Evolutionary conservation across 768 basidiomycete genomes (phyloP).

Genomic region (Porpolomopsis calyptriformis): DNA sequence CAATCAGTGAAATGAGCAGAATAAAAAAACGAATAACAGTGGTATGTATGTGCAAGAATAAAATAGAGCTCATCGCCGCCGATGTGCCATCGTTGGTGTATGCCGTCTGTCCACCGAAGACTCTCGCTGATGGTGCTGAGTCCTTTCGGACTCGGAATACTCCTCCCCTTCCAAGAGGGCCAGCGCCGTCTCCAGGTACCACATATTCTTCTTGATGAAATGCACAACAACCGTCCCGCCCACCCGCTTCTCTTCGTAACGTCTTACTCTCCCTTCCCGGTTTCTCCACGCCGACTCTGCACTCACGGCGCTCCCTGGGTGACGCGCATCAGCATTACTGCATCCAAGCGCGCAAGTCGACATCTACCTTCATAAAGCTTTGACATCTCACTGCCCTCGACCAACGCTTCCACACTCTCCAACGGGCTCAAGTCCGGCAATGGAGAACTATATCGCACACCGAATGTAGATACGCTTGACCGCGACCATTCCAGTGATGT

Average conservation of each 20-base stretch:
- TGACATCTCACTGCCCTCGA: constrained; percentile 87
- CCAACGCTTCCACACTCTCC: constrained; percentile 81
- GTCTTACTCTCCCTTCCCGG: constrained; percentile 57
- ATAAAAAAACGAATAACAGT: no score
- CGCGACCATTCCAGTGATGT: constrained; percentile 58
- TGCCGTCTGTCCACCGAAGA: no score
- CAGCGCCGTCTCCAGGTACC: constrained; percentile 90
- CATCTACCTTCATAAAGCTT: constrained; percentile 49
- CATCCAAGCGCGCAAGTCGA: not conserved
- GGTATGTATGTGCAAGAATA: no score
- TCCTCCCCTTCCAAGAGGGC: constrained; percentile 79
- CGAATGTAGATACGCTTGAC: constrained; percentile 83
- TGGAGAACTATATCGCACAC: constrained; percentile 63
- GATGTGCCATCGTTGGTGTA: no score
- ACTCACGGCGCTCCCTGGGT: constrained; percentile 45
- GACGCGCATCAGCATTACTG: constrained; percentile 1
- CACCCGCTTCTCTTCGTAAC: constrained; percentile 58
- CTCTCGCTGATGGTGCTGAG: constrained; percentile 19
- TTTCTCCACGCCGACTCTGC: constrained; percentile 58
- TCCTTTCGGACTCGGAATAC: constrained; percentile 44
- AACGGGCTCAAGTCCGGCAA: constrained; percentile 48
- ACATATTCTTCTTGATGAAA: constrained; percentile 94
- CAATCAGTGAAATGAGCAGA: no score
- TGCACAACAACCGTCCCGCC: constrained; percentile 95
- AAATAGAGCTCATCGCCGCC: no score